Evolutionary conservation across 352 stramenopile species (phyloP).

Genomic region (Globisporangium heterothallicum): DNA sequence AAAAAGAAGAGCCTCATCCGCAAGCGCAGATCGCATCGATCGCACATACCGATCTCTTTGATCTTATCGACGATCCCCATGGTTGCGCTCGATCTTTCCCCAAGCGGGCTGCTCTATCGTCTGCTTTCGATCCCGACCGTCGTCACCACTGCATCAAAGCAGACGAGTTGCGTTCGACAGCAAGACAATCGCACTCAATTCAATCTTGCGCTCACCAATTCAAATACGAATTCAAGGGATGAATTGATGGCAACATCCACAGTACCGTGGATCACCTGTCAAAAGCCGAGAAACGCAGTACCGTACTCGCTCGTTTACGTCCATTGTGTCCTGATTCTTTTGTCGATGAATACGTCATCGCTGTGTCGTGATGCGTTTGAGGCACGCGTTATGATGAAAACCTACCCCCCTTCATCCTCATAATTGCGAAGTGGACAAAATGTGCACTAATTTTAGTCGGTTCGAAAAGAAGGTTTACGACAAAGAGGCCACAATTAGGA

Average conservation of each 20-base stretch:
- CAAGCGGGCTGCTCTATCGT: background rate
- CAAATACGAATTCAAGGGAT: background rate
- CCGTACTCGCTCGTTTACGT: background rate
- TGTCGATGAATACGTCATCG: background rate
- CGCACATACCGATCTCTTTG: conserved; percentile 88
- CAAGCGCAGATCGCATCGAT: background rate
- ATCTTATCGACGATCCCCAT: conserved; percentile 93
- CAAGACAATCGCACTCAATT: too few species aligned
- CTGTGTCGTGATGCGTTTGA: background rate
- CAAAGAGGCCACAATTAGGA: background rate
- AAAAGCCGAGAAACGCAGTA: background rate
- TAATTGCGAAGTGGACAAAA: too few species aligned
- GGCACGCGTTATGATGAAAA: conserved; percentile 1
- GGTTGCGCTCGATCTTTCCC: conserved; percentile 16
- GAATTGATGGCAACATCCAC: background rate
- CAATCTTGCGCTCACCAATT: background rate
- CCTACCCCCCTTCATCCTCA: background rate
- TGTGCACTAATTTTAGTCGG: too few species aligned
- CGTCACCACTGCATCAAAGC: background rate
- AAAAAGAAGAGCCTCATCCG: background rate
- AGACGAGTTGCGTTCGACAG: too few species aligned
- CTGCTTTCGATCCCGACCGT: background rate
- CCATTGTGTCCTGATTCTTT: background rate
- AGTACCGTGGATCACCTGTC: background rate
- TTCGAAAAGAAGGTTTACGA: too few species aligned